Base-by-base conservation (phyloP, 495 filamentous ascomycete genomes). In the Aspergillus nanangensis region DNA sequence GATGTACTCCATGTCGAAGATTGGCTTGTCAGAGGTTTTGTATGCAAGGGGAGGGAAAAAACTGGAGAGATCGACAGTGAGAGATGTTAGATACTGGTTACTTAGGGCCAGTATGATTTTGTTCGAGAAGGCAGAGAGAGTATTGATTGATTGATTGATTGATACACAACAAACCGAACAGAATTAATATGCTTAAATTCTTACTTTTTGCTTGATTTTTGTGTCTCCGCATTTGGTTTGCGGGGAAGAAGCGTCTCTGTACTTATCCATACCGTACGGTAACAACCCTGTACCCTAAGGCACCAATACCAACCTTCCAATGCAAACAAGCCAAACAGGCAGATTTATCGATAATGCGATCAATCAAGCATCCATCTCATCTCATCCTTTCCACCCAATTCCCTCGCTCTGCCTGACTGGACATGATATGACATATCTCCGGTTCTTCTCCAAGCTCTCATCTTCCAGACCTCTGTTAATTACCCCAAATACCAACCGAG, bases 381-480 rank as follows among this genome's bases (percentile, higher is more conserved):
- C n/a, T n/a, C n/a, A n/a, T n/a, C n/a, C n/a, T n/a, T n/a, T n/a
- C n/a, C n/a, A n/a, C n/a, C n/a, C n/a, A n/a, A n/a, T n/a, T n/a
- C n/a, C n/a, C n/a, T n/a, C n/a, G n/a, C n/a, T n/a, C n/a, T n/a
- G n/a, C n/a, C n/a, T n/a, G n/a, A n/a, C n/a, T n/a, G n/a, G n/a
- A n/a, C n/a, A n/a, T n/a, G n/a, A n/a, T n/a, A 55, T 55, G 55
- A 24, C 29, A 55, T 48, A 44, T 25, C 14, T 25, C 25, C 22
- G 38, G 5, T 11, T 24, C 19, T 15, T 31, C n/a, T 22, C 44
- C 31, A 41, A 15, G 2, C 11, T 21, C 22, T 40, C 8, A 9
- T 42, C 34, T 21, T 17, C 41, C 7, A 18, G 13, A 10, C 29
- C 18, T 4, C 45, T n/a, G 11, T 18, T 34, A 8, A 18, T 39